Conservation (phyloP, 495 filamentous ascomycete species). For the Xylaria flabelliformis region DNA sequence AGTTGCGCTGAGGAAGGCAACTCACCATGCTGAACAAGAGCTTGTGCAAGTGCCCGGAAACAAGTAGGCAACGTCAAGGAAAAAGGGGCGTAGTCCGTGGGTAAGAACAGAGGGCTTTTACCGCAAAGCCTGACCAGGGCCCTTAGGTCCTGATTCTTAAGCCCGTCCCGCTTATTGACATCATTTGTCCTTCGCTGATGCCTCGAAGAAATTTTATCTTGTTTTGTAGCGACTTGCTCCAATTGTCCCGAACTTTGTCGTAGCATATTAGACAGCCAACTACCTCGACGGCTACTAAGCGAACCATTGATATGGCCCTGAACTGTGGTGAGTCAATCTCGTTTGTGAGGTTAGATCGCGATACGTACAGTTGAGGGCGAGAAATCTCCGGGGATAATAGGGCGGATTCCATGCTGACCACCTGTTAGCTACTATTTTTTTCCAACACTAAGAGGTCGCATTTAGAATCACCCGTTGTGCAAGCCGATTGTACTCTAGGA, state of each 20-base stretch:
- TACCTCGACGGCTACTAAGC: constrained; percentile 28
- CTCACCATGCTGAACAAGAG: constrained; percentile 71
- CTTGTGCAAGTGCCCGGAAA: constrained; percentile 72
- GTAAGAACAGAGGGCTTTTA: constrained; percentile 70
- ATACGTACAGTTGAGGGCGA: constrained; percentile 28
- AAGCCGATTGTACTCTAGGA: constrained; percentile 61
- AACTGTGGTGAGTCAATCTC: neutral
- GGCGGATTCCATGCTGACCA: constrained; percentile 49
- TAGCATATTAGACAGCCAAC: constrained; percentile 38
- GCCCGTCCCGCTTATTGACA: constrained; percentile 57
- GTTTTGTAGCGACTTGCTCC: constrained; percentile 26
- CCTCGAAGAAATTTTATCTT: constrained; percentile 33
- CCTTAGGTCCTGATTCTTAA: constrained; percentile 68
- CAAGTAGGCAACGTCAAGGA: constrained; percentile 74
- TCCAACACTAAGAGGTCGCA: neutral
- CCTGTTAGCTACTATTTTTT: constrained; percentile 15
- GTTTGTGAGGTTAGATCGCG: neutral
- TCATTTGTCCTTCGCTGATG: constrained; percentile 59
- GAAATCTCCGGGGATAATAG: constrained; percentile 39
- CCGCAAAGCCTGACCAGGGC: constrained; percentile 76
- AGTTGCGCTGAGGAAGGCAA: neutral
- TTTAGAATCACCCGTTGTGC: constrained; percentile 52
- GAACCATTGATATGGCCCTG: neutral
- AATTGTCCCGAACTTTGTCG: constrained; percentile 33
- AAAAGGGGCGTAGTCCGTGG: constrained; percentile 66